Conservation (phyloP, 768 basidiomycete species). For the Suillus plorans region DNA sequence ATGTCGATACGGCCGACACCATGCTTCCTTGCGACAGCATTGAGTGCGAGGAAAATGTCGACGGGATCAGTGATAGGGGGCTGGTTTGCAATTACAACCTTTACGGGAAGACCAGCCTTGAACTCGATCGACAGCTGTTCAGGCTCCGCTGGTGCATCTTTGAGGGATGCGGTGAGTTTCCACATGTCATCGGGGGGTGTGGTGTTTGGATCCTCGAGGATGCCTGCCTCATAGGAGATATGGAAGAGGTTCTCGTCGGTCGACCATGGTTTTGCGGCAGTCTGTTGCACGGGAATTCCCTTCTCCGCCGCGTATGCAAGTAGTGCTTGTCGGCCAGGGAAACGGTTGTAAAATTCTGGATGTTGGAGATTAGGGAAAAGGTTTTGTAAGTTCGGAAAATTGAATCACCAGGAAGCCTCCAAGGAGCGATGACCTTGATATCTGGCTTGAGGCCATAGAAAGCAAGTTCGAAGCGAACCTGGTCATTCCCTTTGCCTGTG, state of each 20-base stretch:
- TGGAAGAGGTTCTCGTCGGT: conserved; percentile 99
- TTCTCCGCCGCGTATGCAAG: conserved; percentile 87
- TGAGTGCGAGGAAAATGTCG: conserved; percentile 90
- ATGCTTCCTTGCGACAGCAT: conserved; percentile 90
- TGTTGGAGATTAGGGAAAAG: neutral
- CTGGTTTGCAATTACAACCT: conserved; percentile 66
- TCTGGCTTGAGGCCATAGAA: conserved; percentile 97
- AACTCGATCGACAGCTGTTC: conserved; percentile 87
- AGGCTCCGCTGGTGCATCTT: conserved; percentile 75
- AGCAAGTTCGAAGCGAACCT: conserved; percentile 98
- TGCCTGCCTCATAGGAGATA: conserved; percentile 99
- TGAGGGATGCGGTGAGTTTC: conserved; percentile 89
- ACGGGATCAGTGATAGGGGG: conserved; percentile 87
- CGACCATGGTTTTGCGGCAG: conserved; percentile 96
- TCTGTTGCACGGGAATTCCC: conserved; percentile 78
- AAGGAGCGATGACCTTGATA: conserved; percentile 98
- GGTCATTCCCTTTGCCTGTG: conserved; percentile 99
- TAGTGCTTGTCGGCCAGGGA: conserved; percentile 58
- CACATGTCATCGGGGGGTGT: conserved; percentile 98
- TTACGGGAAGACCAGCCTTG: conserved; percentile 81
- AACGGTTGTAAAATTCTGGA: conserved; percentile 56
- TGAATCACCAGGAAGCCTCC: conserved; percentile 83
- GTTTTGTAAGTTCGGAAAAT: neutral
- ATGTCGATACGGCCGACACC: conserved; percentile 98
- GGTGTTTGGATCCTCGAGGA: conserved; percentile 93